Base-by-base conservation (phyloP, 495 filamentous ascomycete genomes). In the Tricharina praecox region DNA sequence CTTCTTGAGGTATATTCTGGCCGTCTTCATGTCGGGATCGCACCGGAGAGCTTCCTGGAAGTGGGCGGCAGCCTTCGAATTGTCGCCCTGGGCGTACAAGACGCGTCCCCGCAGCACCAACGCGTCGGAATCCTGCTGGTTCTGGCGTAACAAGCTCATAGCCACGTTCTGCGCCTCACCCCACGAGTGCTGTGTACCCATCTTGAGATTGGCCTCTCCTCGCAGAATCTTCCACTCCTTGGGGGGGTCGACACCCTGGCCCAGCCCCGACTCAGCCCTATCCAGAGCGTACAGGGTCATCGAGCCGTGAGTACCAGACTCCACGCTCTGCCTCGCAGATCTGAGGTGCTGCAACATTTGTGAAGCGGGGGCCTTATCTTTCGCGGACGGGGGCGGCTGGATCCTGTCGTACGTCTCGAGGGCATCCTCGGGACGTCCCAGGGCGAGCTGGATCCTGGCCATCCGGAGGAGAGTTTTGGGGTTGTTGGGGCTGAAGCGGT, bases 231-330 rank as follows among this genome's bases (percentile, higher is more conserved):
- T 79, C 90, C 90, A 97, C 61, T 92, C 88, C 62, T 87, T 74
- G 13, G 90, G 90, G 62, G 77, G 76, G 49, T 73, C 68, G 16
- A 85, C 85, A 18, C 75, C 76, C 24, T 62, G 40, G 2, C 85
- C 90, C 18, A 97, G 68, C 11, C 78, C 68, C 59, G 76, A 75
- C 51, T 88, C 84, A 2, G 90, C 90, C 64, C 85, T 77, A 47
- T 96, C 85, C 23, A 97, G 72, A 13, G 86, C 88, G 64, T 92
- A 82, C 47, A 94, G 64, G 15, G 81, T 85, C 87, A 96, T 88
- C 5, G 85, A 93, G 3, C 84, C 85, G 13, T 75, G 67, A 0
- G 78, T 82, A 28, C 85, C 80, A 49, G 75, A 71, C 36, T 70
- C 64, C 38, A 94, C 59, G 2, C 76, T 79, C 41, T 85, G 74